Percentiles rank a stretch among this genome's conserved stretches.
phyloP scores from a whole-genome alignment of 2,329 filamentous ascomycete genomes.

The Westerdykella aurantiaca region DNA sequence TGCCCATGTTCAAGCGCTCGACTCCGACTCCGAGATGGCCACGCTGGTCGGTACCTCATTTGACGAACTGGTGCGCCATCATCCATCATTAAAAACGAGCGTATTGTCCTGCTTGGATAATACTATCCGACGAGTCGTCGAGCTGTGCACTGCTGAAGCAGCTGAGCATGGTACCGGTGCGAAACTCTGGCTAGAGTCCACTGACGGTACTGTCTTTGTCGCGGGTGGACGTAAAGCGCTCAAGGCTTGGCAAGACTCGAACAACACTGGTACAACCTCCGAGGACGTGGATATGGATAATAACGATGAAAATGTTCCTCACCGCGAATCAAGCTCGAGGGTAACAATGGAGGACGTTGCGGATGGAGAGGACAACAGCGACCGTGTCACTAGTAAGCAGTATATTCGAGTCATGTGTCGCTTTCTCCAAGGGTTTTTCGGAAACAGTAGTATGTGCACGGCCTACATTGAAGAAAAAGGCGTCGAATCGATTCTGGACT shows the following conservation, averaged over 20 bases:
- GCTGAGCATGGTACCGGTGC: constrained; percentile 66
- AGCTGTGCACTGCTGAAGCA: constrained; percentile 67
- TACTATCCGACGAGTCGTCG: constrained; percentile 77
- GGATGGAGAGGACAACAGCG: constrained; percentile 46
- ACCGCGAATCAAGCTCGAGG: constrained; percentile 12
- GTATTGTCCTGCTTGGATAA: constrained; percentile 82
- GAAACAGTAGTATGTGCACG: constrained; percentile 65
- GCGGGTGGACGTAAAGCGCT: constrained; percentile 50
- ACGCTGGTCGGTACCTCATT: constrained; percentile 74
- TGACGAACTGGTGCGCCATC: constrained; percentile 90
- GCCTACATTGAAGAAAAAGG: constrained; percentile 74
- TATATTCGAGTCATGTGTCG: constrained; percentile 71
- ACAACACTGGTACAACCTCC: constrained; percentile 4
- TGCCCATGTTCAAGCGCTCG: constrained; percentile 78
- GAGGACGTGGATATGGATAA: constrained; percentile 66
- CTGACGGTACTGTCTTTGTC: constrained; percentile 54
- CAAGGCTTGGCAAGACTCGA: constrained; percentile 39
- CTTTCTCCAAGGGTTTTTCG: constrained; percentile 73
- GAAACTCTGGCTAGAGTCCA: constrained; percentile 63
- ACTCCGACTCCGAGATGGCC: constrained; percentile 66
- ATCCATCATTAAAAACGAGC: constrained; percentile 71
- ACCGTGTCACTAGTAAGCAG: constrained; percentile 52
- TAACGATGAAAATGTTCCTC: constrained; percentile 14
- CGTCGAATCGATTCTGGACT: constrained; percentile 75
- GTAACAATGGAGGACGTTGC: constrained; percentile 37